Base-by-base conservation (phyloP, 768 basidiomycete genomes). In the Lyophyllum atratum region DNA sequence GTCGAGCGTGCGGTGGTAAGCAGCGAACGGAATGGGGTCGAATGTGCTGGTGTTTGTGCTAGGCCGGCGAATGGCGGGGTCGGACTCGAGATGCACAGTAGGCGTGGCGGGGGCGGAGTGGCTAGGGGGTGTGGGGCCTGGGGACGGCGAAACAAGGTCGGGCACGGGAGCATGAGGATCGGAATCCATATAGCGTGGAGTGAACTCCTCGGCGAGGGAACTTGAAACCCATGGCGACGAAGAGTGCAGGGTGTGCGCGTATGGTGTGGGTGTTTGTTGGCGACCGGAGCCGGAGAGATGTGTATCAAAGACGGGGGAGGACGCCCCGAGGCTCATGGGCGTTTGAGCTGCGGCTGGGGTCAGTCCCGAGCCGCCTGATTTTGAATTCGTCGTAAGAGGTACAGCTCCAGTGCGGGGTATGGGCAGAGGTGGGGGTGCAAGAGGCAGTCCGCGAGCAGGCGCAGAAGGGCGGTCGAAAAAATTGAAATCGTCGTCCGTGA, bases 401-500 rank as follows among this genome's bases (percentile, higher is more conserved):
- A 44, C 50, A 19, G 31, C 37, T 26, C 28, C 21, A 50, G 28
- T 14, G 31, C 26, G 26, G 25, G 43, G 4, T 33, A n/a, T 9
- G 50, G 50, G 33, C 19, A 40, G 17, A 21, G 53, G 22, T 6
- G 60, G 40, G 29, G 52, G 43, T 15, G 58, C 53, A 49, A 47
- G 51, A 19, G 44, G 62, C 10, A 53, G 42, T n/a, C 45, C 43
- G 19, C 58, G 29, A 49, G 62, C 56, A 52, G 60, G 43, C 1
- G 51, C 57, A 43, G 80, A 74, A 0, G 85, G 85, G 24, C 77
- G 78, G 66, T 94, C 91, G 66, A 93, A 95, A 71, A 92, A 94
- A 68, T 83, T 88, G 69, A 94, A 95, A 69, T 95, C 92, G 54
- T 93, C 92, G 50, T 95, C 92, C 0, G 92, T 93, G 63, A 93